Percentiles rank a stretch among this genome's conserved stretches.
These are phyloP conservation scores for Lactarius evosmus DNA, from an alignment of 768 basidiomycete species.

Conservation along the genomic window DNA sequence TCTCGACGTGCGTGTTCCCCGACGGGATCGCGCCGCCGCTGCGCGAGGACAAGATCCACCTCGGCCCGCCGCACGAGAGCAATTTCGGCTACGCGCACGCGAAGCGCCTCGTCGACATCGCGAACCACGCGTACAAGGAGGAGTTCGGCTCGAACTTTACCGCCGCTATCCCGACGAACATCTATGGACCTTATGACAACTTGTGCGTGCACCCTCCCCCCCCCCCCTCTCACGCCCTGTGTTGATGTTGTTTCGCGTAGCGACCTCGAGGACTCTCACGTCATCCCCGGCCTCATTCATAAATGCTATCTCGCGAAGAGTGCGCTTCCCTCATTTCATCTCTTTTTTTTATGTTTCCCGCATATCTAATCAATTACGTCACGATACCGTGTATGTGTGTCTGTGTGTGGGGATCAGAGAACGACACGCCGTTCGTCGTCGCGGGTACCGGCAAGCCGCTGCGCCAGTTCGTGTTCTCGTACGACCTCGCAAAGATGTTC, in stretches of 20 bases:
- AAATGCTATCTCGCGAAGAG: slow-evolving; percentile 90
- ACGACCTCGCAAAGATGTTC: slow-evolving; percentile 91
- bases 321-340: slow-evolving; percentile 32
- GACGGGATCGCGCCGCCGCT: slow-evolving; percentile 92
- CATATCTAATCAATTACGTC: neutral
- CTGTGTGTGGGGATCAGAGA: slow-evolving; percentile 53
- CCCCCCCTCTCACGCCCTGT: neutral
- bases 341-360: neutral
- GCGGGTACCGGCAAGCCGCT: slow-evolving; percentile 88
- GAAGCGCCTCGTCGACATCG: slow-evolving; percentile 91
- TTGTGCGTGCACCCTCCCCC: slow-evolving; percentile 49
- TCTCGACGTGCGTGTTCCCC: slow-evolving; percentile 96
- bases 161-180: slow-evolving; percentile 94
- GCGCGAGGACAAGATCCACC: slow-evolving; percentile 88
- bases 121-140: slow-evolving; percentile 95
- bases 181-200: slow-evolving; percentile 92
- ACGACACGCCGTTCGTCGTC: slow-evolving; percentile 79
- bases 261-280: slow-evolving; percentile 86
- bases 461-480: slow-evolving; percentile 95
- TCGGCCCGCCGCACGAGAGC: slow-evolving; percentile 85
- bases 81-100: slow-evolving; percentile 97
- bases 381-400: neutral
- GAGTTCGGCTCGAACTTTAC: slow-evolving; percentile 95
- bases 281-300: slow-evolving; percentile 91
- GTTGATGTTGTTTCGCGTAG: slow-evolving; percentile 38